Base-by-base conservation (phyloP, 176 grass and related monocot genomes). In the Lolium perenne region DNA sequence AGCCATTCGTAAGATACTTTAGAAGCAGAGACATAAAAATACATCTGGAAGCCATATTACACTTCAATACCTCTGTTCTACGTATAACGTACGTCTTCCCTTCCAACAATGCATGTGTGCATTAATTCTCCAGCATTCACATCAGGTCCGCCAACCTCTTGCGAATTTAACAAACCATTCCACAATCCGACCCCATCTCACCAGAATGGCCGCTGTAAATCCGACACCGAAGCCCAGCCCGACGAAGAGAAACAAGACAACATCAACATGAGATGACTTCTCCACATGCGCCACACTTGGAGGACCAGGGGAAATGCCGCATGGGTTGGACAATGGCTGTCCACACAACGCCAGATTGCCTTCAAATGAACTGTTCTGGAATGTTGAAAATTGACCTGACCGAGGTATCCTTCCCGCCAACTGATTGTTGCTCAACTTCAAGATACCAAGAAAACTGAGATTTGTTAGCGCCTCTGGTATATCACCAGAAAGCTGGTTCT, bases 381-480 rank as follows among this genome's bases (percentile, higher is more conserved):
- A 83, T 49, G 62, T 78, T 0, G 16, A 63, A 10, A 87, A 84
- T 10, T 87, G 84, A 0, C 1, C 3, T 0, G 22, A 55, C 7
- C 81, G 48, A 0, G 89, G 86, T 83, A 89, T 86, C 10, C 43
- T 14, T 25, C 92, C 89, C 0, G 32, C 45, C 18, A 91, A 59
- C 7, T 80, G 67, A 8, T 93, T 93, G 40, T 38, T 32, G 1
- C 82, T 88, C 10, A 93, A 46, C 23, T 93, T 88, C 2, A 91
- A 17, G 4, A 0, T 5, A 4, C 10, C 38, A 0, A 86, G 67
- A 49, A 50, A 94, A 4, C 48, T 84, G 1, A 93, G 76, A 0
- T 69, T 8, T 38, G 86, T 75, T 0, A 91, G 60, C 21, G 77
- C 71, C 2, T 61, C 7, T 0, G 80, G 62, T 20, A 83, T 88